Conservation (phyloP, 208 protist species). For the Leptomonas pyrrhocoris region DNA sequence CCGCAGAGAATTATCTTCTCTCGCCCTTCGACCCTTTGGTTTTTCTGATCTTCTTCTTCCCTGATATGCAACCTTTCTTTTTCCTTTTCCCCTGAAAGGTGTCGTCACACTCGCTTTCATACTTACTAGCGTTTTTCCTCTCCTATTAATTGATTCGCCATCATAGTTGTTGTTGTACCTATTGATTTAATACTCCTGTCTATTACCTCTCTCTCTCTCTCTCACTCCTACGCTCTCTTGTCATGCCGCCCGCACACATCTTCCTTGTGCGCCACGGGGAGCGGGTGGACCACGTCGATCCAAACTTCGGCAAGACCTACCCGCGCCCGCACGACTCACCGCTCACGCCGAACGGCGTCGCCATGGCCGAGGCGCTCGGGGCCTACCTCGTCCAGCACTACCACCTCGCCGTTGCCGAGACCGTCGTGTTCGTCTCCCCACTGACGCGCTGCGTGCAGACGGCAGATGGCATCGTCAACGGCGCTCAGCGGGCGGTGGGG, state of each 20-base stretch:
- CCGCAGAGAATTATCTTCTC: neutral
- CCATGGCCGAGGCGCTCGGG: constrained; percentile 52
- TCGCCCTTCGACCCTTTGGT: neutral
- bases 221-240: no score
- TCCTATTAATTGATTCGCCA: neutral
- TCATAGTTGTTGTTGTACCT: neutral
- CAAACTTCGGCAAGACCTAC: constrained; percentile 33
- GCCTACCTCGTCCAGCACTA: constrained; percentile 34
- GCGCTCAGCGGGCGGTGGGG: constrained; percentile 18
- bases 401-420: constrained; percentile 20
- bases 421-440: constrained; percentile 48
- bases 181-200: no score
- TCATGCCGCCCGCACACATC: constrained; percentile 18
- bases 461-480: constrained; percentile 45
- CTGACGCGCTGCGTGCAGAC: constrained; percentile 63
- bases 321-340: constrained; percentile 64
- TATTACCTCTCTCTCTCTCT: no score
- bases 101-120: neutral
- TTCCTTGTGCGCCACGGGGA: constrained; percentile 59
- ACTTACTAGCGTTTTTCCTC: no score
- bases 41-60: neutral
- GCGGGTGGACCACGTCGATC: constrained; percentile 53
- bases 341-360: constrained; percentile 51
- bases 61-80: neutral
- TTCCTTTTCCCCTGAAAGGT: no score